Conservation (phyloP, 2,329 filamentous ascomycete species). For the Exserohilum rostratum region DNA sequence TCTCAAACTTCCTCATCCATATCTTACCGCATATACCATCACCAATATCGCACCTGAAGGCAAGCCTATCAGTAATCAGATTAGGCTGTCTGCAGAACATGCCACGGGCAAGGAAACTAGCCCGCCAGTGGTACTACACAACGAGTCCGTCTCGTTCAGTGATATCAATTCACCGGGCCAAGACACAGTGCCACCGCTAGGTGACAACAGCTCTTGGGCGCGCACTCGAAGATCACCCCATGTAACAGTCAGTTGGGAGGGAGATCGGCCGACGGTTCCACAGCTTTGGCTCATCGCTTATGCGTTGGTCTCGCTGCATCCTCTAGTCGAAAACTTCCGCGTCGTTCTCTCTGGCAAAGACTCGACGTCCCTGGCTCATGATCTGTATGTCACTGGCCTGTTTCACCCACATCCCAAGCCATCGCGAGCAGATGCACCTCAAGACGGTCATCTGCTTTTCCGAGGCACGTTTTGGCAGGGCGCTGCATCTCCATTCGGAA, state of each 20-base stretch:
- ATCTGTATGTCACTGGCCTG: conserved; percentile 53
- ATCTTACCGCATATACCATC: conserved; percentile 44
- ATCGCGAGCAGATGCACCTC: conserved; percentile 42
- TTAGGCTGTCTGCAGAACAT: conserved; percentile 26
- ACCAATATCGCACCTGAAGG: conserved; percentile 29
- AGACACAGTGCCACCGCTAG: conserved; percentile 31
- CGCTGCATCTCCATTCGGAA: conserved; percentile 51
- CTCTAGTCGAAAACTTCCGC: conserved; percentile 54
- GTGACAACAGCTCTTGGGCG: conserved; percentile 52
- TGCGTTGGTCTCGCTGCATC: conserved; percentile 53
- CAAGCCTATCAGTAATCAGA: conserved; percentile 27
- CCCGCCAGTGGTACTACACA: conserved; percentile 37
- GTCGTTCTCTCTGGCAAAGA: conserved; percentile 49
- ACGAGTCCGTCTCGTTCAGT: conserved; percentile 37
- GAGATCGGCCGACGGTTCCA: conserved; percentile 49
- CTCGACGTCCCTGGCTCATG: conserved; percentile 46
- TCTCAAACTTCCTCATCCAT: conserved; percentile 47
- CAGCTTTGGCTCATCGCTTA: conserved; percentile 58
- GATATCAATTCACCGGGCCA: conserved; percentile 34
- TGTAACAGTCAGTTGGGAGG: conserved; percentile 52
- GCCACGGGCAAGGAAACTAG: conserved; percentile 26
- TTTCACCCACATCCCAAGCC: conserved; percentile 51
- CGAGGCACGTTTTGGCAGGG: conserved; percentile 57
- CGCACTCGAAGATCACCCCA: conserved; percentile 53
- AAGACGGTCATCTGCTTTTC: conserved; percentile 55